phyloP scores from a whole-genome alignment of 2,329 filamentous ascomycete genomes.

The Bimuria novae-zelandiae region DNA sequence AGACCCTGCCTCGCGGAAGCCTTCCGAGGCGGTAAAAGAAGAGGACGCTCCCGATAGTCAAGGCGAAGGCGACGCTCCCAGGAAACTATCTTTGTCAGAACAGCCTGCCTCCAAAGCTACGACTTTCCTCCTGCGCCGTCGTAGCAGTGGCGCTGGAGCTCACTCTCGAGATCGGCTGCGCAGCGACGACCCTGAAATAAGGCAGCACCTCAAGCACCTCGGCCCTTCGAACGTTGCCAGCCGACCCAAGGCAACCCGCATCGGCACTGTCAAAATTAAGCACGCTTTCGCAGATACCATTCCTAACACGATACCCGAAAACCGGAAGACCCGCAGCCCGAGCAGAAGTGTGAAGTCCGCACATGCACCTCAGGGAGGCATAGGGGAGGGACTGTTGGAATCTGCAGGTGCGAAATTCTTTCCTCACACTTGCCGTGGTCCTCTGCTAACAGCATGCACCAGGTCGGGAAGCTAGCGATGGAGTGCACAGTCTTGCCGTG shows the following conservation, averaged over 20 bases:
- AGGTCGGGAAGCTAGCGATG: constrained; percentile 63
- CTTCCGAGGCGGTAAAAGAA: constrained; percentile 30
- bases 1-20: constrained; percentile 37
- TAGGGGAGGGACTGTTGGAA: constrained; percentile 59
- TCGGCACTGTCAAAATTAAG: constrained; percentile 68
- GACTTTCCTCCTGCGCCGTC: constrained; percentile 52
- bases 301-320: constrained; percentile 49
- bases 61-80: constrained; percentile 13
- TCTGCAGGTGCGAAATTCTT: constrained; percentile 50
- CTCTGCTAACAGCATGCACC: not conserved
- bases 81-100: constrained; percentile 41
- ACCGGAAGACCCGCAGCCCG: constrained; percentile 35
- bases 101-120: constrained; percentile 39
- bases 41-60: constrained; percentile 24
- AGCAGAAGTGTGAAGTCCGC: constrained; percentile 20
- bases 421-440: not conserved
- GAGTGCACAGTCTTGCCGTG: constrained; percentile 61
- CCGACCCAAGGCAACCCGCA: constrained; percentile 64
- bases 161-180: constrained; percentile 43
- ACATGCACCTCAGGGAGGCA: constrained; percentile 55
- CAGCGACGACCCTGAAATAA: constrained; percentile 59
- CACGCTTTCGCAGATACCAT: constrained; percentile 55
- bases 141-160: constrained; percentile 48
- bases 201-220: constrained; percentile 65
- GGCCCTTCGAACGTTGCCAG: constrained; percentile 67